Conservation (phyloP, 306 rosid genomes). For the Ochetophila trinervis region DNA sequence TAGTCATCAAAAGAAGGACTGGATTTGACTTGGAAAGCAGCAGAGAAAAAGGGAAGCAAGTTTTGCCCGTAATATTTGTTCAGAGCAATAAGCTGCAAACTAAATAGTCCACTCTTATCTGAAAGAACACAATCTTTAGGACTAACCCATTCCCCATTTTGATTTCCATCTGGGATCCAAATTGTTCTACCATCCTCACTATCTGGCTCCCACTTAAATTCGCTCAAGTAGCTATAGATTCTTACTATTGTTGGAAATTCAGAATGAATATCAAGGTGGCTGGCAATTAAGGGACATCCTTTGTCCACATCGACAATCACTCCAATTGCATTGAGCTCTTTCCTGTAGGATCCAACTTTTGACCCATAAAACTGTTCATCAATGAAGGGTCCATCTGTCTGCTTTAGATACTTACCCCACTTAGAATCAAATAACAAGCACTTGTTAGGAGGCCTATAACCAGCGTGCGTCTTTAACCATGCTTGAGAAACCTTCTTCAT, state of each 20-base stretch:
- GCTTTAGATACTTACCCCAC: slow-evolving; percentile 39
- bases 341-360: slow-evolving; percentile 35
- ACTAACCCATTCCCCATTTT: slow-evolving; percentile 41
- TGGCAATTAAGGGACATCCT: slow-evolving; percentile 46
- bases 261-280: slow-evolving; percentile 33
- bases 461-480: slow-evolving; percentile 68
- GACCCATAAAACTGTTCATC: slow-evolving; percentile 50
- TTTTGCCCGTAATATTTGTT: slow-evolving; percentile 31
- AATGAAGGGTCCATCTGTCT: slow-evolving; percentile 64
- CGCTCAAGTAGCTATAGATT: slow-evolving; percentile 45
- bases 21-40: slow-evolving; percentile 35
- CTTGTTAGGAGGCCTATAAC: slow-evolving; percentile 46
- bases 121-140: slow-evolving; percentile 47
- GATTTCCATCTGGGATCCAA: slow-evolving; percentile 50
- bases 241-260: slow-evolving; percentile 34
- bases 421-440: slow-evolving; percentile 47
- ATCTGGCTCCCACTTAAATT: slow-evolving; percentile 42
- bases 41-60: slow-evolving; percentile 42
- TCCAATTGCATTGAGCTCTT: slow-evolving; percentile 59
- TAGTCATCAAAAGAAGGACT: slow-evolving; percentile 54
- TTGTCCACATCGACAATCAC: slow-evolving; percentile 35
- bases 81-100: slow-evolving; percentile 40
- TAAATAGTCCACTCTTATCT: slow-evolving; percentile 54
- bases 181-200: slow-evolving; percentile 34
- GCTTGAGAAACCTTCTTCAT: slow-evolving; percentile 30